Evolutionary conservation across 2,329 filamentous ascomycete species (phyloP), one percentile per base, ranked within the genome.

Genomic region (Lojkania enalia): DNA sequence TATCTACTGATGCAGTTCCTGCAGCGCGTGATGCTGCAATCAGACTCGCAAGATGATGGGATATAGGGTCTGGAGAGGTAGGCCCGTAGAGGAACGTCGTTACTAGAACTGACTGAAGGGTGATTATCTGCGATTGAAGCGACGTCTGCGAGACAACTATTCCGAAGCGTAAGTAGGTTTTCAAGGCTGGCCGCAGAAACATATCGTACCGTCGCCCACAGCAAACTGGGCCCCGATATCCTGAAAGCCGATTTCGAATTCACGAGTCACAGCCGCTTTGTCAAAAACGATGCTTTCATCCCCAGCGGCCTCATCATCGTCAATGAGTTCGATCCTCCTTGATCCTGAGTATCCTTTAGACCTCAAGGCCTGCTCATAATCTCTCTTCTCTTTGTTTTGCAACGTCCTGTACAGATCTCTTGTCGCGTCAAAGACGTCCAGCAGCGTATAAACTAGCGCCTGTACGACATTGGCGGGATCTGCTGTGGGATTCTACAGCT

Each of bases 61-160:
- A 60, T 40, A 68, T 61, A 11, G 65, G 49, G 13, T 67, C 58
- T 4, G 51, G 43, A 7, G 63, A 67, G 7, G 61, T 61, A 15
- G 66, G 66, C 5, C 66, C 66, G 40, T 69, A 69, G 2, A 69
- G 51, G 41, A 67, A 66, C 1, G 60, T 67, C 1, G 54, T 61
- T 7, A 69, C 57, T 12, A 69, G 42, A 1, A 60, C 54, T 9
- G 54, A 60, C 42, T 69, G 66, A 1, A 69, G 55, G 6, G 51
- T 54, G n/a, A 69, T 69, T 31, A 69, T 66, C 29, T 68, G 61
- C 3, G 61, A 60, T 38, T 69, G 66, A 9, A 69, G 55, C 3
- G 52, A 62, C 9, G 58, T 58, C 39, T 68, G 61, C 13, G 65
- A 57, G 21, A 60, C 45, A 5, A 64, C 66, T 69, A 27, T 11